Percentiles rank a stretch among this genome's conserved stretches.
These are phyloP conservation scores for Pistacia vera DNA, from an alignment of 345 rosid genomes.

Conservation along the genomic window DNA sequence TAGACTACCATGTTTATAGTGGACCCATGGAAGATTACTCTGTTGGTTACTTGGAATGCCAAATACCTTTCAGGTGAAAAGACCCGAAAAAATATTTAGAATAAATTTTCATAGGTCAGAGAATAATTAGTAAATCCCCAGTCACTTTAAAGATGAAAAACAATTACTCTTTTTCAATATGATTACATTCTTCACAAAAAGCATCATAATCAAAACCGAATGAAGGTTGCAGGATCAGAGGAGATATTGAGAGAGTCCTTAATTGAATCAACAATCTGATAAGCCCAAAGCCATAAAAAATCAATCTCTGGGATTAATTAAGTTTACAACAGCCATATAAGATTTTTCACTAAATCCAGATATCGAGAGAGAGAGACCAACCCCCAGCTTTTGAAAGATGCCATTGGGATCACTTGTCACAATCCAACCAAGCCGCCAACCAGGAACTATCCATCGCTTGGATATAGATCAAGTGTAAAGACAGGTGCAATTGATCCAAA, in stretches of 20 bases:
- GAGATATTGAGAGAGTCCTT: constrained; percentile 28
- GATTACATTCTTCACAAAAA: background rate
- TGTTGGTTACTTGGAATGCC: too few relatives aligned
- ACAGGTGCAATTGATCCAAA: constrained; percentile 62
- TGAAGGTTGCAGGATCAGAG: constrained; percentile 51
- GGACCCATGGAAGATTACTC: too few relatives aligned
- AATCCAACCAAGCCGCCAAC: constrained; percentile 86
- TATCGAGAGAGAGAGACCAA: constrained; percentile 16
- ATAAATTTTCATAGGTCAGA: background rate
- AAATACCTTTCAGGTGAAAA: background rate
- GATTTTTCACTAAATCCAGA: background rate
- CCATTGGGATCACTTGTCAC: constrained; percentile 57
- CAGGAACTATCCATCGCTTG: constrained; percentile 80
- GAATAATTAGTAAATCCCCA: background rate
- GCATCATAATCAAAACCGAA: constrained; percentile 41
- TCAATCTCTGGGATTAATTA: background rate
- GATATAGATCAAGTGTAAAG: constrained; percentile 64
- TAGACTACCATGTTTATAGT: background rate
- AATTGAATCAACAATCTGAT: constrained; percentile 34
- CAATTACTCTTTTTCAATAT: background rate
- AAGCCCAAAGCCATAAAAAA: background rate
- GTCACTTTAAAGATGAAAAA: background rate
- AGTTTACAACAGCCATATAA: background rate
- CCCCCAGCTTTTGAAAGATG: constrained; percentile 53
- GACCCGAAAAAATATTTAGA: background rate